phyloP scores from a whole-genome alignment of 2,329 filamentous ascomycete genomes.

The Pseudonectria foliicola region DNA sequence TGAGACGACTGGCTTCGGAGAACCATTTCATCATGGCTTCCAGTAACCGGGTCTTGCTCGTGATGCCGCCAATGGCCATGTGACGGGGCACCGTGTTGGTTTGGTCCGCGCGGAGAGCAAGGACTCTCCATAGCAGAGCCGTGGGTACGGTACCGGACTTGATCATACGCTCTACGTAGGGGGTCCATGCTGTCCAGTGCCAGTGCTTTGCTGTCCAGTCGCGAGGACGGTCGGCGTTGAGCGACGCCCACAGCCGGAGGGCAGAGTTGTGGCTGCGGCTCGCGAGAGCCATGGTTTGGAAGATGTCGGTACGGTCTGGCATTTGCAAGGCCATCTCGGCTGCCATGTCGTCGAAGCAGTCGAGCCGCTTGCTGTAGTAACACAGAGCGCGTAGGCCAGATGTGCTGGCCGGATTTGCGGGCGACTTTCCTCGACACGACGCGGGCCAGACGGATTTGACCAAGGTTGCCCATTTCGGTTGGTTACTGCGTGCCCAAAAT shows the following conservation, averaged over 20 bases:
- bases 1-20: constrained; percentile 20
- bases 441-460: too few species aligned
- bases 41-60: constrained; percentile 19
- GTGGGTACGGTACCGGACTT: constrained; percentile 21
- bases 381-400: too few species aligned
- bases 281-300: constrained; percentile 6
- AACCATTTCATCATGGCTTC: constrained; percentile 25
- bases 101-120: constrained; percentile 12
- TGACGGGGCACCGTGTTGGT: background rate
- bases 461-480: too few species aligned
- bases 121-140: constrained; percentile 21
- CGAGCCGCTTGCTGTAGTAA: background rate
- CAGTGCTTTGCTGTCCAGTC: constrained; percentile 10
- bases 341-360: constrained; percentile 1
- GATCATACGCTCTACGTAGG: constrained; percentile 26
- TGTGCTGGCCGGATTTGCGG: too few species aligned
- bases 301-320: background rate
- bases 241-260: constrained; percentile 15
- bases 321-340: background rate
- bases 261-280: constrained; percentile 19
- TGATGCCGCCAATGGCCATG: constrained; percentile 1
- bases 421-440: too few species aligned
- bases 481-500: too few species aligned
- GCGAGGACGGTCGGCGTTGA: background rate
- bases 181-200: constrained; percentile 28